Evolutionary conservation across 2,329 filamentous ascomycete genomes (phyloP).

Genomic region (Fusarium torulosum): DNA sequence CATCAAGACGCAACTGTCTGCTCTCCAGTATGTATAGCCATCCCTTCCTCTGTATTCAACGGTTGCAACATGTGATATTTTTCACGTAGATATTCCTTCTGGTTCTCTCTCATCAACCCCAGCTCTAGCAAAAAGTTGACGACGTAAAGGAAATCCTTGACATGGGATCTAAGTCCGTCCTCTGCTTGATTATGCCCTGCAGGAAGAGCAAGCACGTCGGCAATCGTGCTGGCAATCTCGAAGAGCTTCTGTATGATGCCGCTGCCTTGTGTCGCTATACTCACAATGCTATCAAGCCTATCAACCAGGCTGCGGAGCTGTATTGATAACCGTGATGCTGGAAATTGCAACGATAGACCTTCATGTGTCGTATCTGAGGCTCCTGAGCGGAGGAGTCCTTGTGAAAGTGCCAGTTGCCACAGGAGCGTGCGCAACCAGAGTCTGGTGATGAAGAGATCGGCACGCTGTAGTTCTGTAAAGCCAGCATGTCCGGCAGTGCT

Average conservation of each 20-base stretch:
- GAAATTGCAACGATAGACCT: conserved; percentile 56
- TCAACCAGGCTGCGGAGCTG: conserved; percentile 56
- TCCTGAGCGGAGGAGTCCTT: conserved; percentile 54
- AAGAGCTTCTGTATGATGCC: conserved; percentile 70
- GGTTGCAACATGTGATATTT: conserved; percentile 54
- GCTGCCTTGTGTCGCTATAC: conserved; percentile 67
- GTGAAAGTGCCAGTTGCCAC: conserved; percentile 58
- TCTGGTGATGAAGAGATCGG: conserved; percentile 57
- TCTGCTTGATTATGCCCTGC: conserved; percentile 54
- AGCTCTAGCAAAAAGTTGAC: conserved; percentile 64
- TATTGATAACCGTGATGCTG: conserved; percentile 54
- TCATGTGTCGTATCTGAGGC: conserved; percentile 52
- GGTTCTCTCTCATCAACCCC: conserved; percentile 60
- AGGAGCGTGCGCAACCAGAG: conserved; percentile 58
- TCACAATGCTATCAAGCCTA: conserved; percentile 53
- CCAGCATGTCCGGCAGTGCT: conserved; percentile 41
- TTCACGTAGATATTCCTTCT: conserved; percentile 57
- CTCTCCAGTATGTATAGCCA: conserved; percentile 17
- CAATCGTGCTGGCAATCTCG: conserved; percentile 70
- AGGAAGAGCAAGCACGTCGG: conserved; percentile 67
- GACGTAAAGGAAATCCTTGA: conserved; percentile 67
- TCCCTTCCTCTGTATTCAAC: conserved; percentile 43
- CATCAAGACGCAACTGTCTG: conserved; percentile 25
- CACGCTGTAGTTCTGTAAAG: conserved; percentile 57
- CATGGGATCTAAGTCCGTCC: conserved; percentile 60